A percentile compares a stretch with the other conserved stretches of the same genome.
phyloP scores from a whole-genome alignment of 106 monocot genomes.

The Platanthera guangdongensis region DNA sequence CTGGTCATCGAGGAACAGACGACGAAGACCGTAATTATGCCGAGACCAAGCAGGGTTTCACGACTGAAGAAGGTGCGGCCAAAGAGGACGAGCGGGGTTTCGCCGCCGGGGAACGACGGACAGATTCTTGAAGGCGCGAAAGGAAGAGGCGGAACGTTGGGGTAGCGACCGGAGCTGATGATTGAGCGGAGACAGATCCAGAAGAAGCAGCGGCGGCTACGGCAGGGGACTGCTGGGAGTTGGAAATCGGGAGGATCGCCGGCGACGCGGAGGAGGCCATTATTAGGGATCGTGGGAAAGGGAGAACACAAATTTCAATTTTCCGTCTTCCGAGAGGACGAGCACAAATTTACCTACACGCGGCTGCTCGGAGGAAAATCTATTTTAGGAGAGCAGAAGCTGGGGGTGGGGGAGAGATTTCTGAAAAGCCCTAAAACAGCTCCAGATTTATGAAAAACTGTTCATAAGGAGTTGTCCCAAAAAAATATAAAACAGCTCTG shows the following conservation, averaged over 20 bases:
- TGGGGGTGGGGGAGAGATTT: too few relatives aligned
- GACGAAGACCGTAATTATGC: slow-evolving; percentile 23
- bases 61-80: slow-evolving; percentile 27
- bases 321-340: too few relatives aligned
- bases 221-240: neutral
- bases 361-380: too few relatives aligned
- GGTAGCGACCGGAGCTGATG: neutral
- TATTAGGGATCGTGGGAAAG: neutral
- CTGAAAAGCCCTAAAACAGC: too few relatives aligned
- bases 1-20: slow-evolving; percentile 41
- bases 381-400: too few relatives aligned
- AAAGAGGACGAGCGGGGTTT: slow-evolving; percentile 26
- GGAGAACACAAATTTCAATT: too few relatives aligned
- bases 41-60: slow-evolving; percentile 27
- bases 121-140: slow-evolving; percentile 30
- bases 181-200: neutral
- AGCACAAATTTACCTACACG: too few relatives aligned
- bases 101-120: slow-evolving; percentile 32
- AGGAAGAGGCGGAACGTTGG: slow-evolving; percentile 8
- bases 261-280: slow-evolving; percentile 8
- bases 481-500: too few relatives aligned
- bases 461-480: too few relatives aligned
- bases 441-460: too few relatives aligned
- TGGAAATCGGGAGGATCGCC: slow-evolving; percentile 5
- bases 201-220: neutral